A percentile compares a stretch with the other conserved stretches of the same genome.
phyloP scores from a whole-genome alignment of 352 stramenopile genomes.

The Globisporangium paddicum region DNA sequence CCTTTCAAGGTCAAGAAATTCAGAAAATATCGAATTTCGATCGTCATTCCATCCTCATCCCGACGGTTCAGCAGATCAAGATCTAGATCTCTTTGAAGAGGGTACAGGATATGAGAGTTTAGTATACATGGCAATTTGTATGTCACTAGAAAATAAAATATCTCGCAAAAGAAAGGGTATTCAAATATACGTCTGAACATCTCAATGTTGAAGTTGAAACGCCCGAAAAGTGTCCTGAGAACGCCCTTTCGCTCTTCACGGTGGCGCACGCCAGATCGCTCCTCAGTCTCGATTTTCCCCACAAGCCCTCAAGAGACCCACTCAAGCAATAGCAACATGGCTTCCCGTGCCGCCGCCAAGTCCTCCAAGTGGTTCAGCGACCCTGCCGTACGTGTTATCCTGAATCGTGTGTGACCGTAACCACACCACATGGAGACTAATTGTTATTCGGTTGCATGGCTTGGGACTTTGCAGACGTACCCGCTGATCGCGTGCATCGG shows the following conservation, averaged over 20 bases:
- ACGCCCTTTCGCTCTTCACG: neutral
- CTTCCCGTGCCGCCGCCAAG: slow-evolving; percentile 29
- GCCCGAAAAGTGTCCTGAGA: neutral
- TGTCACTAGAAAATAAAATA: neutral
- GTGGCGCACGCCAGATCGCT: neutral
- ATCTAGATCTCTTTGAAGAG: neutral
- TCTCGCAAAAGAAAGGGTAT: neutral
- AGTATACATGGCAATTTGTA: neutral
- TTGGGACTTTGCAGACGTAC: slow-evolving; percentile 45
- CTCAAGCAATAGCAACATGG: slow-evolving; percentile 18
- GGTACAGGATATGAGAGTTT: neutral
- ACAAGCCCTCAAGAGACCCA: neutral
- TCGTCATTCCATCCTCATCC: neutral
- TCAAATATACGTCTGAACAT: neutral
- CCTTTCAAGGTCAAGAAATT: neutral
- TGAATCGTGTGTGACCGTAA: neutral
- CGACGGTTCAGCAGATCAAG: neutral
- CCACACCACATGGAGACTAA: too few species aligned
- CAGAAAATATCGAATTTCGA: neutral
- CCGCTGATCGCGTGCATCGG: slow-evolving; percentile 38
- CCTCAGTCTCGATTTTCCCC: neutral
- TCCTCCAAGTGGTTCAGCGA: slow-evolving; percentile 38
- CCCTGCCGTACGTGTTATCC: slow-evolving; percentile 23
- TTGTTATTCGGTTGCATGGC: too few species aligned
- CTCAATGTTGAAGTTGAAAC: slow-evolving; percentile 5